Evolutionary conservation across 1,139 yeast species (phyloP), one percentile per base, ranked within the genome.

Genomic region (Magnusiomyces clavatus): DNA sequence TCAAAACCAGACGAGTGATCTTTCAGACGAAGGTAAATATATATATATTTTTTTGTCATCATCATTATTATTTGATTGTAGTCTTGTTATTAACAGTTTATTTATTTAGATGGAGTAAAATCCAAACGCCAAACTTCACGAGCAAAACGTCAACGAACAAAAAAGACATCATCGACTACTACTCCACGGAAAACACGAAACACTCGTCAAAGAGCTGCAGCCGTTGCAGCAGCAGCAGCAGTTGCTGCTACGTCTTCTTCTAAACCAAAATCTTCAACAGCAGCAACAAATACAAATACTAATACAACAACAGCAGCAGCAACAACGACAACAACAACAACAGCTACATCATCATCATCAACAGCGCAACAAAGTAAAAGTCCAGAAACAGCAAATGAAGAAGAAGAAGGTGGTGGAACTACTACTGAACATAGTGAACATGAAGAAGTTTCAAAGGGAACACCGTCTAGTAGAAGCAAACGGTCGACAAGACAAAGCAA

Each of bases 121-220:
- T 8, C 31, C 4, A 24, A 24, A 24, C 31, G 31, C 31, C 31
- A 38, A 48, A 44, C 41, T 31, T 41, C 39, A 49, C 50, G 53
- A 44, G n/a, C 53, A 53, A 50, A 57, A 57, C 48, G 51, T 51
- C 42, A 53, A 54, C 24, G 53, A 55, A 43, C 45, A 41, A 52
- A 37, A 42, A 50, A 24, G 53, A 47, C 35, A 52, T 46, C 45
- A 52, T 37, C 17, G 10, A 34, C 45, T 5, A 38, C 51, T 6
- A 36, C 51, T 6, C 17, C 53, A 8, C 45, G 51, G 14, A 46
- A 47, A 3, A 52, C 52, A 6, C 46, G 55, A 24, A 46, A 38
- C 43, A 43, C 50, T n/a, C 51, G 53, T 31, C 45, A 34, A 40
- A 52, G 50, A 46, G 54, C 55, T 35, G 48, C 31, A 36, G 49